Conservation (phyloP, 2,329 filamentous ascomycete genomes). For the Trichophyton simii region DNA sequence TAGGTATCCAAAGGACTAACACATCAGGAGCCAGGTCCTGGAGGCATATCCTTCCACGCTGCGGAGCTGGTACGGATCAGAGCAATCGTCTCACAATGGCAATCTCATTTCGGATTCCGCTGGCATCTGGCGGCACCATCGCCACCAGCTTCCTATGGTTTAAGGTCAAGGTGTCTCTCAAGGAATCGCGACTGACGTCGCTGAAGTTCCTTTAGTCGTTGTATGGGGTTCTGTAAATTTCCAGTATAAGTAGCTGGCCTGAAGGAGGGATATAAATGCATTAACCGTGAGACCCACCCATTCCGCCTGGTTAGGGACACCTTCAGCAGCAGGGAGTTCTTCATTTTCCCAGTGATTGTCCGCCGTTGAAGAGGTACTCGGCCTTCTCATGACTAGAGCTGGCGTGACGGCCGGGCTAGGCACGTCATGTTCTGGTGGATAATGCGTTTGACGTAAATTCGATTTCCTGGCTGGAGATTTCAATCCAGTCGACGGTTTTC, state of each 20-base stretch:
- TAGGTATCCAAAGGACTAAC: not conserved
- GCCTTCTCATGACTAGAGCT: conserved; percentile 55
- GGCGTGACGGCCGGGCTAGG: conserved; percentile 86
- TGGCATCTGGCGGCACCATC: not conserved
- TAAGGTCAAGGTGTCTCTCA: conserved; percentile 19
- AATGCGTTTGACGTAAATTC: conserved; percentile 68
- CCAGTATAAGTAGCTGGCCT: conserved; percentile 35
- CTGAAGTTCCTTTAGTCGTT: conserved; percentile 57
- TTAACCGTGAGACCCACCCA: conserved; percentile 68
- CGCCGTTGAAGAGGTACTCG: conserved; percentile 54
- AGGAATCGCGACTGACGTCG: conserved; percentile 53
- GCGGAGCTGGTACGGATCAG: not conserved
- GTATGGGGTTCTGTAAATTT: conserved; percentile 52
- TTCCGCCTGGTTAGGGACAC: conserved; percentile 74
- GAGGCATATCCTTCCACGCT: not conserved
- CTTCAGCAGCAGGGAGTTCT: conserved; percentile 58
- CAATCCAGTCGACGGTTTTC: conserved; percentile 14
- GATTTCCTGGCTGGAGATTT: conserved; percentile 31
- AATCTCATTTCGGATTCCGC: not conserved
- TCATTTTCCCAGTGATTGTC: conserved; percentile 23
- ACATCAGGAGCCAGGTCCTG: not conserved
- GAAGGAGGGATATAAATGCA: conserved; percentile 33
- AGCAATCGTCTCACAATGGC: not conserved
- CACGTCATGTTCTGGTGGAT: conserved; percentile 67
- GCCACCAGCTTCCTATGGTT: not conserved